phyloP scores from a whole-genome alignment of 139 green algal genomes.

The Coelastrella sp. region DNA sequence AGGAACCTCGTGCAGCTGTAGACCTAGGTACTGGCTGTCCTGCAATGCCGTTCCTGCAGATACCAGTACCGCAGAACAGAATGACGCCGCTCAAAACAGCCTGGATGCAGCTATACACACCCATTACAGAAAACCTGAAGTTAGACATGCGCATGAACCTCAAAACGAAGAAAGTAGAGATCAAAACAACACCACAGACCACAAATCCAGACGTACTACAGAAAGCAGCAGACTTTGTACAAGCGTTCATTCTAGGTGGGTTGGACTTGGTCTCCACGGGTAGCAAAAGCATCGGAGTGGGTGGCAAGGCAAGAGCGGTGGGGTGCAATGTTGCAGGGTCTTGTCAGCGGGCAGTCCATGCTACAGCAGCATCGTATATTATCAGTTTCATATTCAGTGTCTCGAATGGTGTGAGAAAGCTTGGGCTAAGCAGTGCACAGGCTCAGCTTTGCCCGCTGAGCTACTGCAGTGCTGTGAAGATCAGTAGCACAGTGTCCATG shows the following conservation, averaged over 20 bases:
- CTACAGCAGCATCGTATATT: not conserved
- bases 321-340: too few species aligned
- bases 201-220: slow-evolving; percentile 89
- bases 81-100: slow-evolving; percentile 97
- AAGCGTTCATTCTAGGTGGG: slow-evolving; percentile 95
- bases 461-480: too few species aligned
- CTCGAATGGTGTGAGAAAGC: too few species aligned
- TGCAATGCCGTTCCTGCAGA: slow-evolving; percentile 50
- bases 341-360: not conserved
- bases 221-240: slow-evolving; percentile 98
- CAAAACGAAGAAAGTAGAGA: slow-evolving; percentile 96
- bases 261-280: not conserved
- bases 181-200: slow-evolving; percentile 94
- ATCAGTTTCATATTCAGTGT: too few species aligned
- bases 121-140: slow-evolving; percentile 97
- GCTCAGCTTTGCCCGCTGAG: too few species aligned
- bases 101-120: slow-evolving; percentile 98
- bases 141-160: slow-evolving; percentile 99
- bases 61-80: slow-evolving; percentile 92
- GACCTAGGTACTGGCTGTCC: not conserved
- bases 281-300: not conserved
- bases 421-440: too few species aligned
- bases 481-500: too few species aligned
- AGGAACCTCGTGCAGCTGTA: not conserved
- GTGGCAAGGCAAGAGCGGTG: not conserved